Percentiles rank a stretch among this genome's conserved stretches.
phyloP scores from a whole-genome alignment of 73 alveolate genomes.

The Urostyla sp. region DNA sequence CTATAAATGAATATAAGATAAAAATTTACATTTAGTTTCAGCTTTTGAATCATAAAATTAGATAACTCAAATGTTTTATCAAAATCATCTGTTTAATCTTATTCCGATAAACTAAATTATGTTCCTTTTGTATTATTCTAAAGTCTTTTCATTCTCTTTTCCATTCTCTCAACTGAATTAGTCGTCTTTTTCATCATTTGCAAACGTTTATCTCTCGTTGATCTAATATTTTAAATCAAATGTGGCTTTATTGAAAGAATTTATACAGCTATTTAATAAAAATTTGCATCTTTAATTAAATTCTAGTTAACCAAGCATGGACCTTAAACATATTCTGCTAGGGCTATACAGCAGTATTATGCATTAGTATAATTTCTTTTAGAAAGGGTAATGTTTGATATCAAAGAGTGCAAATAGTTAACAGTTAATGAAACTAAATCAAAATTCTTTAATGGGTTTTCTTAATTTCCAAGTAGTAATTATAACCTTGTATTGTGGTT shows the following conservation, averaged over 20 bases:
- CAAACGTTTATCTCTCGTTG: not conserved
- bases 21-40: slow-evolving; percentile 25
- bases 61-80: not conserved
- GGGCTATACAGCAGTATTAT: slow-evolving; percentile 23
- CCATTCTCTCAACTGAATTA: not conserved
- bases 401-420: slow-evolving; percentile 27
- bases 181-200: not conserved
- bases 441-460: slow-evolving; percentile 14
- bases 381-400: slow-evolving; percentile 16
- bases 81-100: not conserved
- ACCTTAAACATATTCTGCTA: slow-evolving; percentile 64
- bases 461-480: slow-evolving; percentile 9
- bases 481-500: slow-evolving; percentile 49
- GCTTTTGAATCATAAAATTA: slow-evolving; percentile 48
- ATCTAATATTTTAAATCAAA: not conserved
- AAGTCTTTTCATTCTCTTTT: not conserved
- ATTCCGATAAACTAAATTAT: too few species aligned
- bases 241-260: slow-evolving; percentile 40
- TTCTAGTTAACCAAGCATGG: slow-evolving; percentile 55
- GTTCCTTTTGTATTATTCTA: not conserved
- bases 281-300: slow-evolving; percentile 42
- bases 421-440: slow-evolving; percentile 59
- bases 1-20: not conserved
- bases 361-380: slow-evolving; percentile 24
- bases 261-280: slow-evolving; percentile 30